phyloP scores from a whole-genome alignment of 345 rosid species.

The Eucalyptus marginata region DNA sequence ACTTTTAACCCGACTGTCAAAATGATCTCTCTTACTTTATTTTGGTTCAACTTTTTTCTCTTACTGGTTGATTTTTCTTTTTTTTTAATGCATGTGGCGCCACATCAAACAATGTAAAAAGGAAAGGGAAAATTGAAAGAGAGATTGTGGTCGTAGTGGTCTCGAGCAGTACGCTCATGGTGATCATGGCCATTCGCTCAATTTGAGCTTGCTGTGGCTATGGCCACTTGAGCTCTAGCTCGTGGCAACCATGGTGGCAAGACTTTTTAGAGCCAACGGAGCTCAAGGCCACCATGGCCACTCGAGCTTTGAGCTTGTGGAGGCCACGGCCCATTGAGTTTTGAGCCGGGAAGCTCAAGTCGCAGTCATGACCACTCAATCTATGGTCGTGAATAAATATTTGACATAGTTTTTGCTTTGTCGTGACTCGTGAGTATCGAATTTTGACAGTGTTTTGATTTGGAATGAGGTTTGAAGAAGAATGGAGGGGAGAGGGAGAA shows the following conservation, averaged over 20 bases:
- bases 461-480: background rate
- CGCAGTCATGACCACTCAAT: background rate
- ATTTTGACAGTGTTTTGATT: background rate
- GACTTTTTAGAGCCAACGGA: background rate
- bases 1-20: background rate
- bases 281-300: background rate
- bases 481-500: background rate
- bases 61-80: background rate
- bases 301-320: background rate
- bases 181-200: background rate
- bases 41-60: background rate
- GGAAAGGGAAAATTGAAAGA: background rate
- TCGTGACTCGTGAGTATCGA: background rate
- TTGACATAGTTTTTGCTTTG: background rate
- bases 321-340: background rate
- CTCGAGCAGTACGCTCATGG: background rate
- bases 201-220: background rate
- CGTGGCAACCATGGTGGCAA: background rate
- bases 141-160: background rate
- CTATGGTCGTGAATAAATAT: background rate
- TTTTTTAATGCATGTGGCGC: background rate
- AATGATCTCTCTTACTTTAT: background rate
- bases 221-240: background rate
- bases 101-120: background rate
- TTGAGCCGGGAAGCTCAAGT: background rate